A percentile compares a stretch with the other conserved stretches of the same genome.
Evolutionary conservation across 306 rosid genomes (phyloP).

Genomic region (Canavalia gladiata): DNA sequence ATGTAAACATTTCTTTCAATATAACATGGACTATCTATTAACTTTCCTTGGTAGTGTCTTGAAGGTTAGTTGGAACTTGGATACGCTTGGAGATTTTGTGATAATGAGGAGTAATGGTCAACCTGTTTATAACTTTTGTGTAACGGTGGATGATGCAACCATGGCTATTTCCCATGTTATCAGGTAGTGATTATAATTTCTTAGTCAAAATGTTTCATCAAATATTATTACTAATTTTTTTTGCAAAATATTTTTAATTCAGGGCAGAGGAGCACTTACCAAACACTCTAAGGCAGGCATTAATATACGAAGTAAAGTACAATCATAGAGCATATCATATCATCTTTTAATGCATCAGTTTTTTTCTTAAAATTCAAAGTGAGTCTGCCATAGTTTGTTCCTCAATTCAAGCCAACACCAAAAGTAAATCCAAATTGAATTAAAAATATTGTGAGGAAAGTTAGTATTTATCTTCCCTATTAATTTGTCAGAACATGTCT

Average conservation of each 20-base stretch:
- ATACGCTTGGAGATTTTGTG: constrained; percentile 97
- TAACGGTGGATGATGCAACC: constrained; percentile 98
- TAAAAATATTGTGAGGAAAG: constrained; percentile 29
- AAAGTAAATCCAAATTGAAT: not conserved
- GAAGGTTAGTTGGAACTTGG: constrained; percentile 99
- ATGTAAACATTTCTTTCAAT: constrained; percentile 3
- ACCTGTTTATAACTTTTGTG: constrained; percentile 97
- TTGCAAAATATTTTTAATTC: constrained; percentile 42
- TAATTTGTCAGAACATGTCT: constrained; percentile 2
- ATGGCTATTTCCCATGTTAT: constrained; percentile 99
- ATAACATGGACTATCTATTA: constrained; percentile 51
- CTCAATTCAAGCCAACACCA: constrained; percentile 10
- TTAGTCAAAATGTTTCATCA: constrained; percentile 19
- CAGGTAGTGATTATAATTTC: constrained; percentile 62
- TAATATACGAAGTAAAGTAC: constrained; percentile 76
- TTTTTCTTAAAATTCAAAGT: not conserved
- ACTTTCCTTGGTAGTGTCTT: constrained; percentile 79
- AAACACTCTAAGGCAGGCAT: constrained; percentile 85
- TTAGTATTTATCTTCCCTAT: not conserved
- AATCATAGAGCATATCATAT: constrained; percentile 3
- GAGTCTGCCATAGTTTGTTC: not conserved
- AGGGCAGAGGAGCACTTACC: constrained; percentile 97
- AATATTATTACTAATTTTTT: constrained; percentile 36
- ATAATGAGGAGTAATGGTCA: constrained; percentile 99
- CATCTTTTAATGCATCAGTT: constrained; percentile 9